Conservation (phyloP, 2,329 filamentous ascomycete genomes). For the Biscogniauxia marginata region DNA sequence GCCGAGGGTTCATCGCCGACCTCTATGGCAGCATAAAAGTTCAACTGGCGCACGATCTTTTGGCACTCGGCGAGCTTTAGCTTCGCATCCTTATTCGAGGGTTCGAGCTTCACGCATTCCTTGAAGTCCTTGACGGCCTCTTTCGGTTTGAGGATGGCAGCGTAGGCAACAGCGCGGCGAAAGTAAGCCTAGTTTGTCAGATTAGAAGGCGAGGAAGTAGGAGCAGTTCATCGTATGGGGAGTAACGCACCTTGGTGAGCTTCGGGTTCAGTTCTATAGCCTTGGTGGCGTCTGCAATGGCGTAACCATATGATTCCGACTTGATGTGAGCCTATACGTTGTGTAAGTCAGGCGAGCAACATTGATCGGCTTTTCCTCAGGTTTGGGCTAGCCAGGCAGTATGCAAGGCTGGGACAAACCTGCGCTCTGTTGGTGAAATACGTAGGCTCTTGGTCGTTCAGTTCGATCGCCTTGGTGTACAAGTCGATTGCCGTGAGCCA, state of each 20-base stretch:
- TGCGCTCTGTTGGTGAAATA: constrained; percentile 95
- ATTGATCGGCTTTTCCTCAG: neutral
- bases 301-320: constrained; percentile 91
- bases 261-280: constrained; percentile 85
- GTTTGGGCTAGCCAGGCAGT: neutral
- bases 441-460: constrained; percentile 79
- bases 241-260: constrained; percentile 73
- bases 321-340: constrained; percentile 79
- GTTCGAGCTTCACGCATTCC: constrained; percentile 82
- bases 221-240: constrained; percentile 1
- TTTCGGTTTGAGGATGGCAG: constrained; percentile 83
- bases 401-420: constrained; percentile 50
- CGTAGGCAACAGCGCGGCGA: constrained; percentile 85
- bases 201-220: constrained; percentile 5
- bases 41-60: constrained; percentile 86
- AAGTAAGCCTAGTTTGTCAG: constrained; percentile 72
- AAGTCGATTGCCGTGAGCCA: constrained; percentile 79
- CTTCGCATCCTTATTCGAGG: constrained; percentile 85
- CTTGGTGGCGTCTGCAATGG: constrained; percentile 84
- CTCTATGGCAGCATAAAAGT: constrained; percentile 94
- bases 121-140: constrained; percentile 93
- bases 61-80: constrained; percentile 90
- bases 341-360: constrained; percentile 48
- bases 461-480: constrained; percentile 84
- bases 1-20: constrained; percentile 89